These are phyloP conservation scores for Saccharum hybrid DNA, from an alignment of 202 grass and related monocot genomes.

Conservation along the genomic window DNA sequence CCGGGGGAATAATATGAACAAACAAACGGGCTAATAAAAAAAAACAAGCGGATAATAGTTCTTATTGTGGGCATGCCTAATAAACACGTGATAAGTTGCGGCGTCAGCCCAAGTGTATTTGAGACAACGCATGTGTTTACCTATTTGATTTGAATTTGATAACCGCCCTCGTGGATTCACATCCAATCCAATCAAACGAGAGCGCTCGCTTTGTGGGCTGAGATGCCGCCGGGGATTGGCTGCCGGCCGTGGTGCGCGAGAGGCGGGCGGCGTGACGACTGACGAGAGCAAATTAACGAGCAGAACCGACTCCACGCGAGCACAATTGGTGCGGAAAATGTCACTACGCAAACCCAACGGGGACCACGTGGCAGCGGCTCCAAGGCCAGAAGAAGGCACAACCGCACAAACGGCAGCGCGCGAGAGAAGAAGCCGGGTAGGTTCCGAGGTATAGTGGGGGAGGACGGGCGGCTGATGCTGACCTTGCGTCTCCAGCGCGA, in stretches of 20 bases:
- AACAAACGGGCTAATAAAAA: not conserved
- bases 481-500: slow-evolving; percentile 97
- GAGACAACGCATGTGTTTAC: too few relatives aligned
- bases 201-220: not conserved
- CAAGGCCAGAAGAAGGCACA: too few relatives aligned
- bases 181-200: not conserved
- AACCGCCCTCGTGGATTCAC: not conserved
- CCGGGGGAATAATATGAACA: not conserved
- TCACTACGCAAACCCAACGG: too few relatives aligned
- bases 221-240: too few relatives aligned
- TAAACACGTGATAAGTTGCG: not conserved
- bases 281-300: not conserved
- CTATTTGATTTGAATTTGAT: too few relatives aligned
- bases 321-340: too few relatives aligned
- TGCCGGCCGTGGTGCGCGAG: not conserved
- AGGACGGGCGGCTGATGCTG: not conserved
- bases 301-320: not conserved
- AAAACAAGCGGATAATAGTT: not conserved
- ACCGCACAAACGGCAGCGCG: too few relatives aligned
- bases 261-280: not conserved
- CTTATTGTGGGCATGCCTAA: not conserved
- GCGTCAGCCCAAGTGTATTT: not conserved
- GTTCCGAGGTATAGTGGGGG: not conserved
- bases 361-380: too few relatives aligned
- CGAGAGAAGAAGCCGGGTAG: too few relatives aligned